phyloP scores from a whole-genome alignment of 2,329 filamentous ascomycete genomes.

The Monosporascus ibericus region DNA sequence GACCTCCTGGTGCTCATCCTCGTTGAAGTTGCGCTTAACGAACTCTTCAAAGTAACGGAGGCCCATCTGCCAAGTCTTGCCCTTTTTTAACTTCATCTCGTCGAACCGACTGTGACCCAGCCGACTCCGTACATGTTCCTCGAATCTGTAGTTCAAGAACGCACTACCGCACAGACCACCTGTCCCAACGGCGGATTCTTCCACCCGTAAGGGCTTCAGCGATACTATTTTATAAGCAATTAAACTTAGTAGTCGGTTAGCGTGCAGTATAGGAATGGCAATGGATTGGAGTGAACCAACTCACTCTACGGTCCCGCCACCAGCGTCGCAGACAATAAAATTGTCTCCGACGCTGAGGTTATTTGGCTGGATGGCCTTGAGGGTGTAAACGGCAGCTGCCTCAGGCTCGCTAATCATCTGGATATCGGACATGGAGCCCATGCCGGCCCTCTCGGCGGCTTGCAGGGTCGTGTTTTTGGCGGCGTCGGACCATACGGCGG shows the following conservation, averaged over 20 bases:
- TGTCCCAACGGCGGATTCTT: slow-evolving; percentile 74
- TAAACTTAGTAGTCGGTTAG: slow-evolving; percentile 36
- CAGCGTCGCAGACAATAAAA: slow-evolving; percentile 57
- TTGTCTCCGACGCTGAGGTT: slow-evolving; percentile 63
- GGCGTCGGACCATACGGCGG: slow-evolving; percentile 78
- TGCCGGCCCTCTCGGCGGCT: slow-evolving; percentile 71
- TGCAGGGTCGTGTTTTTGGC: slow-evolving; percentile 79
- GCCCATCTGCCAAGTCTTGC: slow-evolving; percentile 75
- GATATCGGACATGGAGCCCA: slow-evolving; percentile 64
- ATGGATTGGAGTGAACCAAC: slow-evolving; percentile 17
- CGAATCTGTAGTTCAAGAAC: slow-evolving; percentile 75
- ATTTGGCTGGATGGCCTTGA: slow-evolving; percentile 74
- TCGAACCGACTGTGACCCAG: slow-evolving; percentile 63
- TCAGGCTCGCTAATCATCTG: slow-evolving; percentile 79
- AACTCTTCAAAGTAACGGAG: slow-evolving; percentile 78
- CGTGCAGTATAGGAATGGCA: background rate
- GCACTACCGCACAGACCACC: slow-evolving; percentile 73
- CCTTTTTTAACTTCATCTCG: slow-evolving; percentile 71
- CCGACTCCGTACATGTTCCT: slow-evolving; percentile 65
- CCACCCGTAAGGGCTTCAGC: slow-evolving; percentile 62
- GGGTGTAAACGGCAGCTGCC: slow-evolving; percentile 71
- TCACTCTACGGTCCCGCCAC: slow-evolving; percentile 62
- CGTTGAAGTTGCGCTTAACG: slow-evolving; percentile 77
- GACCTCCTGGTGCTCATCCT: slow-evolving; percentile 70
- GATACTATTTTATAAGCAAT: slow-evolving; percentile 80